These are phyloP conservation scores for Macroventuria anomochaeta DNA, from an alignment of 2,329 filamentous ascomycete species.

Conservation along the genomic window DNA sequence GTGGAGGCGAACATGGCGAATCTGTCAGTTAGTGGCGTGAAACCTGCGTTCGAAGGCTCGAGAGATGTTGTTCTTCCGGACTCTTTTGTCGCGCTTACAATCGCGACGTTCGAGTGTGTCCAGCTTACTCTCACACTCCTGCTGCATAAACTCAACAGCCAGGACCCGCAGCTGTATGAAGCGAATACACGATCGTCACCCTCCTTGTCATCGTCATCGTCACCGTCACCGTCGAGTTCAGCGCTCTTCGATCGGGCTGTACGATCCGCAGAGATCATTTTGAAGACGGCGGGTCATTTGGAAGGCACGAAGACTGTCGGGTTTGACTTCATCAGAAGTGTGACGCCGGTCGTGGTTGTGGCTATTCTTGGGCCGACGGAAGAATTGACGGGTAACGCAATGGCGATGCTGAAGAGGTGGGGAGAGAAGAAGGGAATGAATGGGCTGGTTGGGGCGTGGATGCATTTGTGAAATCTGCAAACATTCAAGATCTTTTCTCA, in stretches of 20 bases:
- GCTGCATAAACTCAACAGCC: slow-evolving; percentile 25
- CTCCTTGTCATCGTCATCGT: background rate
- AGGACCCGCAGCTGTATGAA: background rate
- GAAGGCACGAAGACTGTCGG: slow-evolving; percentile 33
- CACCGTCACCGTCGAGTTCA: background rate
- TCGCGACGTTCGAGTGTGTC: slow-evolving; percentile 29
- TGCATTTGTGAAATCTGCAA: slow-evolving; percentile 16
- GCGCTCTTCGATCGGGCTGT: slow-evolving; percentile 1
- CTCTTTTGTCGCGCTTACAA: slow-evolving; percentile 31
- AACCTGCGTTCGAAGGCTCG: slow-evolving; percentile 8
- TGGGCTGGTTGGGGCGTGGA: slow-evolving; percentile 15
- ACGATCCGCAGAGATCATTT: slow-evolving; percentile 1
- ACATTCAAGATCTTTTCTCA: too few relatives aligned
- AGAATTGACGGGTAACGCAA: slow-evolving; percentile 22
- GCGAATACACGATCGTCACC: background rate
- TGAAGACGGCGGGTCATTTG: slow-evolving; percentile 11
- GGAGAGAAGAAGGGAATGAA: slow-evolving; percentile 19
- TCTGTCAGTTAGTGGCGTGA: slow-evolving; percentile 5
- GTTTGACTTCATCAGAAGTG: slow-evolving; percentile 35
- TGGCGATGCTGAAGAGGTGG: slow-evolving; percentile 36
- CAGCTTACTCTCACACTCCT: slow-evolving; percentile 28
- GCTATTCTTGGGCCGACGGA: slow-evolving; percentile 25
- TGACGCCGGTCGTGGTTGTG: slow-evolving; percentile 36
- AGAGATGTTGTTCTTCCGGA: slow-evolving; percentile 24
- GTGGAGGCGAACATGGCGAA: slow-evolving; percentile 22